Evolutionary conservation across 345 rosid species (phyloP).

Genomic region (Rhizophora apiculata): DNA sequence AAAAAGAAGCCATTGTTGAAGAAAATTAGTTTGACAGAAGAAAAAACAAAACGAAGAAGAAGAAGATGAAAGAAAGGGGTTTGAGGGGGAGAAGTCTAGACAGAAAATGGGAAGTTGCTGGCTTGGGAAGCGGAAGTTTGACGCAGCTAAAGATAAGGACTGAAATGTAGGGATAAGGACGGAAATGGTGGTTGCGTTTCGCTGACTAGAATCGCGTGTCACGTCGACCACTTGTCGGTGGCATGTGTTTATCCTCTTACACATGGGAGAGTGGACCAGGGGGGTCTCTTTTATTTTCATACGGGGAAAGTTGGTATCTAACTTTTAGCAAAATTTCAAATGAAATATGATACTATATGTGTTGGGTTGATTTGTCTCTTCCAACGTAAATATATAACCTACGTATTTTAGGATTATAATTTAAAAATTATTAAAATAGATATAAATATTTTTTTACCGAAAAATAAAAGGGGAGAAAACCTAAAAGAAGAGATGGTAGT

Average conservation of each 20-base stretch:
- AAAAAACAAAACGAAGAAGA: background rate
- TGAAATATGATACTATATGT: no score
- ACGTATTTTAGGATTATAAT: no score
- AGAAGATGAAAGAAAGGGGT: background rate
- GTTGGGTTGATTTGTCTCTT: no score
- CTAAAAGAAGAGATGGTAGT: no score
- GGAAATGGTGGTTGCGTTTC: background rate
- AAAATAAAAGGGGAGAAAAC: no score
- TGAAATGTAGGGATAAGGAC: slow-evolving; percentile 5
- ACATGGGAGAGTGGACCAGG: no score
- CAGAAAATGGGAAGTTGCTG: background rate
- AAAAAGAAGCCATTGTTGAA: slow-evolving; percentile 35
- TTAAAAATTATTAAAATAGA: no score
- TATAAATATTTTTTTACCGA: no score
- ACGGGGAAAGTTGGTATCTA: no score
- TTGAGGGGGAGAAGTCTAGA: background rate
- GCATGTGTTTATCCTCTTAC: background rate
- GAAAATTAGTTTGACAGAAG: background rate
- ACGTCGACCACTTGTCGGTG: background rate
- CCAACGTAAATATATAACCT: no score
- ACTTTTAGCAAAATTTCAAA: no score
- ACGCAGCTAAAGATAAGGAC: background rate
- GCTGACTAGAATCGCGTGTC: slow-evolving; percentile 10
- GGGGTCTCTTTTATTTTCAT: no score
- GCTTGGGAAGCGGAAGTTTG: slow-evolving; percentile 4